Evolutionary conservation across 2,329 filamentous ascomycete species (phyloP), one percentile per base, ranked within the genome.

Genomic region (Berkeleyomyces basicola): DNA sequence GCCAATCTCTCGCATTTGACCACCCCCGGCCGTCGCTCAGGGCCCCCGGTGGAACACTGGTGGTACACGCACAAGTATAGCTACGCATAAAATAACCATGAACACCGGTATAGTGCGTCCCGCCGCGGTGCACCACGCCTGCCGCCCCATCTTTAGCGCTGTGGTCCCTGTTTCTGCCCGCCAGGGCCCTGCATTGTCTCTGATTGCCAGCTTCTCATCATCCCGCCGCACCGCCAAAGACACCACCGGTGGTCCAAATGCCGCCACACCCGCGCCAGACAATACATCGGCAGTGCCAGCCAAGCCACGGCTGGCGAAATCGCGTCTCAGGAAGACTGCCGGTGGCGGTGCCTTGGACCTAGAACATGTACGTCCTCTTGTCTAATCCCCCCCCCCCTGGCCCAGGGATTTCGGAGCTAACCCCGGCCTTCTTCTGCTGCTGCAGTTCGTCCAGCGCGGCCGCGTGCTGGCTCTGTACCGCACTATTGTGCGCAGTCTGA

Each of bases 401-500:
- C n/a, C n/a, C 31, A 39, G 11, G 31, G 51, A 4, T n/a, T 55
- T 55, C 7, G 11, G 10, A 7, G 33, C 51, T 55, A 55, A 55
- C 51, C 58, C 42, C 47, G 47, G 58, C 40, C 58, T n/a, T 23
- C 33, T 16, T 43, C 58, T 46, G 6, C 42, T 58, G 23, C 51
- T 7, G 0, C 62, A 84, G 82, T 86, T 85, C 64, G 74, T 86
- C 59, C 81, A 84, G 68, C 74, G 83, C 43, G 70, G 74, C 6
- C 77, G 78, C 63, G 81, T 76, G 4, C 68, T 85, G 31, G 74
- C 80, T 0, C 73, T 86, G 53, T 86, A 84, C 71, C 77, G 83
- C 43, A 75, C 73, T 16, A 79, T 85, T 62, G 69, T 85, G 42
- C 79, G 82, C 33, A 77, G 78, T 65, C 82, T 79, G 1, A 39